Percentiles rank a stretch among this genome's conserved stretches.
Evolutionary conservation across 441 rosid genomes (phyloP).

Genomic region (Croton laevigatus): DNA sequence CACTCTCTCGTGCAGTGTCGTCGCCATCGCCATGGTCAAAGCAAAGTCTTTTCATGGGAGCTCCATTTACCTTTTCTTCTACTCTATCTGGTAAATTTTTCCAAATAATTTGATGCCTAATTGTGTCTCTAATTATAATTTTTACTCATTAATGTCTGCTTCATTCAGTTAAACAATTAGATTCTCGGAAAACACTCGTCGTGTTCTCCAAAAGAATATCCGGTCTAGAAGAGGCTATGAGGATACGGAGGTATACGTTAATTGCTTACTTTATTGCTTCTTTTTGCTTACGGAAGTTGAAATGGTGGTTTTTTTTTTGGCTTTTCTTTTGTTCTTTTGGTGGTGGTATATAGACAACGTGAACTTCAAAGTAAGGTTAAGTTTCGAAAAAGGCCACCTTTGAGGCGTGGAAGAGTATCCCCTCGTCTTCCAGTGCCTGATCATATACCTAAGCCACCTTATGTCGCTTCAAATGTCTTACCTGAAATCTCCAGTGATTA

Average conservation of each 20-base stretch:
- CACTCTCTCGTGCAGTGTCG: slow-evolving; percentile 28
- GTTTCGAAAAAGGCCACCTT: slow-evolving; percentile 50
- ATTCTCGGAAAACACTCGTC: slow-evolving; percentile 24
- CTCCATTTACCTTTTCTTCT: slow-evolving; percentile 39
- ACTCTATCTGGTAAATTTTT: slow-evolving; percentile 37
- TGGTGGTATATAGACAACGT: slow-evolving; percentile 39
- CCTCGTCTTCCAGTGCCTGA: slow-evolving; percentile 81
- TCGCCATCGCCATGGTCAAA: slow-evolving; percentile 26
- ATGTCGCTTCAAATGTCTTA: slow-evolving; percentile 46
- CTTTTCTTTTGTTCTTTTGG: neutral
- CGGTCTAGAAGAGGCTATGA: slow-evolving; percentile 70
- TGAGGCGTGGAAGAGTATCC: slow-evolving; percentile 81
- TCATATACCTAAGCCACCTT: slow-evolving; percentile 72
- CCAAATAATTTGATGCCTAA: neutral
- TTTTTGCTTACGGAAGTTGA: neutral
- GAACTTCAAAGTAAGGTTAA: slow-evolving; percentile 45
- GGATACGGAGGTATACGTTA: slow-evolving; percentile 48
- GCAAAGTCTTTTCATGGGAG: slow-evolving; percentile 32
- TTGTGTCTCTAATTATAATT: neutral
- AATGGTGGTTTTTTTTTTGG: neutral
- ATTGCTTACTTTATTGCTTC: neutral
- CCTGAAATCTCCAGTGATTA: slow-evolving; percentile 63
- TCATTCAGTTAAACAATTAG: slow-evolving; percentile 32
- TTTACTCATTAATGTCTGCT: neutral
- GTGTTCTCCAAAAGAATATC: slow-evolving; percentile 51